Evolutionary conservation across 1,284 basidiomycete species (phyloP).

Genomic region (Ganoderma sp.): DNA sequence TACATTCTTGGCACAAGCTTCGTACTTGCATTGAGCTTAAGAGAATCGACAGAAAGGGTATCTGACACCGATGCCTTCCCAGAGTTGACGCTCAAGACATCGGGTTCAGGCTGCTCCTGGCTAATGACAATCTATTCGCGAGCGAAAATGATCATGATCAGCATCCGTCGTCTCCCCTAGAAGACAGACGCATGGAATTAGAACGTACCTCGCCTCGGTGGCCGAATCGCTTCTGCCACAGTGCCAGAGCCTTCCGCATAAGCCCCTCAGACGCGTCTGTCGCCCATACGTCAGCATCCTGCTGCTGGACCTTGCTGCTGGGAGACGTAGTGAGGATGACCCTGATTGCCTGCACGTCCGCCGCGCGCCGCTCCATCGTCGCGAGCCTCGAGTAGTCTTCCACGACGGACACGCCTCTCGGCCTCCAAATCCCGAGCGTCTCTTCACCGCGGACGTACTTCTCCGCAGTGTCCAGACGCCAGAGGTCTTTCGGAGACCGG

Average conservation of each 20-base stretch:
- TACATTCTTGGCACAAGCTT: slow-evolving; percentile 77
- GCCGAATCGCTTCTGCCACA: slow-evolving; percentile 87
- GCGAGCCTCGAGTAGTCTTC: slow-evolving; percentile 81
- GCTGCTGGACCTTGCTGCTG: slow-evolving; percentile 50
- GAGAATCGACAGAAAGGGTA: slow-evolving; percentile 51
- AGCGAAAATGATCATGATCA: slow-evolving; percentile 9
- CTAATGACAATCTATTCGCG: slow-evolving; percentile 70
- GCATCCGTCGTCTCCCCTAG: slow-evolving; percentile 12
- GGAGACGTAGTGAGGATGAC: slow-evolving; percentile 71
- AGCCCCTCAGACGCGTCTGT: slow-evolving; percentile 68
- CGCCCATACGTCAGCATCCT: slow-evolving; percentile 67
- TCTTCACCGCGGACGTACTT: slow-evolving; percentile 96
- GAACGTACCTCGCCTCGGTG: slow-evolving; percentile 69
- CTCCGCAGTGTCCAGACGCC: slow-evolving; percentile 92
- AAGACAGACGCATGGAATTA: slow-evolving; percentile 27
- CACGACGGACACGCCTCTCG: slow-evolving; percentile 86
- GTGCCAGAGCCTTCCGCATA: slow-evolving; percentile 65
- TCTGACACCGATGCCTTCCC: slow-evolving; percentile 47
- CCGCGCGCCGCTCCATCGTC: slow-evolving; percentile 72
- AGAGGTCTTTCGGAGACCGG: slow-evolving; percentile 87
- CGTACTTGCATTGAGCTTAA: slow-evolving; percentile 75
- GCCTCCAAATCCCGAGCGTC: slow-evolving; percentile 80
- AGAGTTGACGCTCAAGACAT: slow-evolving; percentile 51
- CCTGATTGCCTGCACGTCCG: slow-evolving; percentile 89
- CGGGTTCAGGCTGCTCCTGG: slow-evolving; percentile 63